Conservation (phyloP, 306 rosid species). For the Leucaena leucocephala region DNA sequence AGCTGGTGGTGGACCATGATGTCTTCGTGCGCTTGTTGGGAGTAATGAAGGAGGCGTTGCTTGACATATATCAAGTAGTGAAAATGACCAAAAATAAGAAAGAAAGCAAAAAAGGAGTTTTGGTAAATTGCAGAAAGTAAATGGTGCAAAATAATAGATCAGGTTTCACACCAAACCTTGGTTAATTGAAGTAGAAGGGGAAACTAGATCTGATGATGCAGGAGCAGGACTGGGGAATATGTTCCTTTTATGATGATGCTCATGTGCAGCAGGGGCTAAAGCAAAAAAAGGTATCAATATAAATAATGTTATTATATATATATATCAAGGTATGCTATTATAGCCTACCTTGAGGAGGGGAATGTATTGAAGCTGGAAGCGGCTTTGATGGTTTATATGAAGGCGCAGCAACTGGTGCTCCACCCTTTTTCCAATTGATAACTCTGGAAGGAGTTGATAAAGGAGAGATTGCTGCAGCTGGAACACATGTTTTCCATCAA, state of each 20-base stretch:
- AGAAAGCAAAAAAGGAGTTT: background rate
- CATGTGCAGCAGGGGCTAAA: slow-evolving; percentile 63
- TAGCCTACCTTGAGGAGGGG: slow-evolving; percentile 54
- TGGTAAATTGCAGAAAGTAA: slow-evolving; percentile 13
- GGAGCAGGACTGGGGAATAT: slow-evolving; percentile 63
- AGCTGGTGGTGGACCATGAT: slow-evolving; percentile 61
- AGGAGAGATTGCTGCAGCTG: slow-evolving; percentile 70
- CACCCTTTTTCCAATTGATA: slow-evolving; percentile 38
- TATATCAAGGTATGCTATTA: too few species aligned
- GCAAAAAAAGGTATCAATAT: slow-evolving; percentile 29
- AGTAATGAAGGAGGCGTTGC: slow-evolving; percentile 51
- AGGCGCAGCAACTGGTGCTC: slow-evolving; percentile 57
- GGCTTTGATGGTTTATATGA: slow-evolving; percentile 46
- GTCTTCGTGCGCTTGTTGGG: slow-evolving; percentile 43
- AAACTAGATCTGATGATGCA: slow-evolving; percentile 53
- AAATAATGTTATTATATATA: background rate
- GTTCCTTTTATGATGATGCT: slow-evolving; percentile 55
- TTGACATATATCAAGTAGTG: slow-evolving; percentile 49
- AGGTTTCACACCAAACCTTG: slow-evolving; percentile 56
- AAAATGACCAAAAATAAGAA: slow-evolving; percentile 17
- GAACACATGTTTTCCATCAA: slow-evolving; percentile 36
- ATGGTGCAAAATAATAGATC: slow-evolving; percentile 1
- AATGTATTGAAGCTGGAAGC: slow-evolving; percentile 41
- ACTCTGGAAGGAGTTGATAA: slow-evolving; percentile 55
- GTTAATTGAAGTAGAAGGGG: slow-evolving; percentile 45